These are phyloP conservation scores for Dalbergia oliveri DNA, from an alignment of 306 rosid species.

Conservation along the genomic window DNA sequence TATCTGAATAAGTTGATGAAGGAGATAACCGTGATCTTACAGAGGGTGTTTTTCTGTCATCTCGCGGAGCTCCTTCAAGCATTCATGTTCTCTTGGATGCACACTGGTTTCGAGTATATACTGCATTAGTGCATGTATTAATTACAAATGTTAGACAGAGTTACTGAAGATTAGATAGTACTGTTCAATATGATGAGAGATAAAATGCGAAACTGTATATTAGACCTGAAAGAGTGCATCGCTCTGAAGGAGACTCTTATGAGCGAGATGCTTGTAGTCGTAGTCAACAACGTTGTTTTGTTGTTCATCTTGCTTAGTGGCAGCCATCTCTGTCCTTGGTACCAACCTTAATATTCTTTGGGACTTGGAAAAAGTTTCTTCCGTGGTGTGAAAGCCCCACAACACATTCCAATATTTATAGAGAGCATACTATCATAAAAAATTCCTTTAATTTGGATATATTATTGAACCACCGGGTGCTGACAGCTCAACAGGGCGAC, in stretches of 20 bases:
- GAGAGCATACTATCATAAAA: background rate
- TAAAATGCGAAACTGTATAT: background rate
- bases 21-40: constrained; percentile 36
- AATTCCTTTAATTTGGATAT: no score
- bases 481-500: no score
- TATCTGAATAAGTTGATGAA: background rate
- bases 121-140: constrained; percentile 40
- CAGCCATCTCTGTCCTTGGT: background rate
- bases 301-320: background rate
- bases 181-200: no score
- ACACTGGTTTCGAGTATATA: constrained; percentile 90
- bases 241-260: constrained; percentile 87
- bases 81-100: constrained; percentile 82
- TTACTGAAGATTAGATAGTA: background rate
- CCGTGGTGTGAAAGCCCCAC: background rate
- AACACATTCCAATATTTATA: background rate
- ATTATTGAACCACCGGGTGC: no score
- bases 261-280: constrained; percentile 81
- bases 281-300: constrained; percentile 37
- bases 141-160: background rate
- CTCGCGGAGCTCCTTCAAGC: constrained; percentile 91
- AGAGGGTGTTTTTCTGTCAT: constrained; percentile 84
- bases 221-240: constrained; percentile 89
- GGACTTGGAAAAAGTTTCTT: background rate
- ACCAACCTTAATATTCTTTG: background rate